Base-by-base conservation (phyloP, 169 alveolate species). In the Toxoplasma gondii region DNA sequence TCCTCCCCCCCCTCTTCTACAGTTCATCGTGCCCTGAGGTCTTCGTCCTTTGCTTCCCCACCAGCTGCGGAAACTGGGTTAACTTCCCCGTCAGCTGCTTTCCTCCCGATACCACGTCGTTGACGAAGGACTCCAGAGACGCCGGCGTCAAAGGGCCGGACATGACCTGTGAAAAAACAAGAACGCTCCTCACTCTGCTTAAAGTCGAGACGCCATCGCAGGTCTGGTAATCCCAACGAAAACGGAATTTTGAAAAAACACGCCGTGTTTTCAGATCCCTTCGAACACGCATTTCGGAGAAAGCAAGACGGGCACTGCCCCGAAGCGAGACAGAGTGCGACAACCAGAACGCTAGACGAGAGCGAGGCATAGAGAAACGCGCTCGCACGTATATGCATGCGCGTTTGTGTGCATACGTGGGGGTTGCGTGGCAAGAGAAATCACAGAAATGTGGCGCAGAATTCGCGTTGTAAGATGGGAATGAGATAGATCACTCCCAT, bases 51-150 rank as follows among this genome's bases (percentile, higher is more conserved):
- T n/a, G 45, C 45, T 19, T 24, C 41, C 31, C 22, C 22, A n/a
- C 84, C 45, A 74, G 27, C 49, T 36, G 49, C 41, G 84, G 84
- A n/a, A 38, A 17, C 36, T 29, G 31, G 9, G 38, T 10, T 7
- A 82, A 7, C 67, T 82, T 82, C 38, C 38, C 10, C 9, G 90
- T 39, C 39, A 82, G 69, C 90, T 82, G 90, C 67, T 82, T 82
- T 41, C 90, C 90, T 17, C 90, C 90, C 36, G 90, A 82, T 0
- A 82, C 90, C 39, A 82, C 90, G 67, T 44, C 67, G 67, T 41
- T 44, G 41, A 82, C 41, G 39, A 82, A 82, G 69, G 70, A 43
- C 90, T 82, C 90, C 38, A 82, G 24, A 38, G 90, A 39, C 16
- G 70, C 5, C 43, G 90, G n/a, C 0, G 58, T 12, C 34, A 24